Percentiles rank a stretch among this genome's conserved stretches.
Evolutionary conservation across 1,139 yeast species (phyloP).

Genomic region (Lipomyces yarrowii): DNA sequence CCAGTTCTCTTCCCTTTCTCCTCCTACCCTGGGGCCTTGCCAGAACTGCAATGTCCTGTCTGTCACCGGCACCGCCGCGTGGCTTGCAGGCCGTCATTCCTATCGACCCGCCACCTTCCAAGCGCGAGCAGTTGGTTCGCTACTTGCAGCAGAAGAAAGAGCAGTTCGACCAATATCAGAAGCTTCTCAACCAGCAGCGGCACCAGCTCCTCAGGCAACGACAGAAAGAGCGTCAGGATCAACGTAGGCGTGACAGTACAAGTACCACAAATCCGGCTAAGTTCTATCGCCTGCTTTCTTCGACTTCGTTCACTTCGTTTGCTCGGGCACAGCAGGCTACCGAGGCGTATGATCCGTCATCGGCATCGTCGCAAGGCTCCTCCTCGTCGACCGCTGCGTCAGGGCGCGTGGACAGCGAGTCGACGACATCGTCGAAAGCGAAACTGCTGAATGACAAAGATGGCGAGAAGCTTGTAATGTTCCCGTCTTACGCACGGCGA

Average conservation of each 20-base stretch:
- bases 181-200: constrained; percentile 25
- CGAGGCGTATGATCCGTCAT: constrained; percentile 1
- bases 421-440: background rate
- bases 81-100: constrained; percentile 32
- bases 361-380: background rate
- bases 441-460: constrained; percentile 20
- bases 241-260: background rate
- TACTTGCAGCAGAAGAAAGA: constrained; percentile 29
- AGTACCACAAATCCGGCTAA: constrained; percentile 4
- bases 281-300: constrained; percentile 26
- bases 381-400: background rate
- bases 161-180: constrained; percentile 30
- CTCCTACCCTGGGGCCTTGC: background rate
- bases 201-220: constrained; percentile 22
- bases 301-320: constrained; percentile 30
- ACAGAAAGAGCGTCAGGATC: constrained; percentile 5
- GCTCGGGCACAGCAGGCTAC: constrained; percentile 19
- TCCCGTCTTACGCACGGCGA: constrained; percentile 34
- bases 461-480: constrained; percentile 32
- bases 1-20: background rate
- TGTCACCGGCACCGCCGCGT: constrained; percentile 29
- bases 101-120: constrained; percentile 31
- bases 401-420: background rate
- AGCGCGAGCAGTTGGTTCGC: constrained; percentile 28
- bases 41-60: constrained; percentile 23